These are phyloP conservation scores for Jatropha podagrica DNA, from an alignment of 441 rosid genomes.

Conservation along the genomic window DNA sequence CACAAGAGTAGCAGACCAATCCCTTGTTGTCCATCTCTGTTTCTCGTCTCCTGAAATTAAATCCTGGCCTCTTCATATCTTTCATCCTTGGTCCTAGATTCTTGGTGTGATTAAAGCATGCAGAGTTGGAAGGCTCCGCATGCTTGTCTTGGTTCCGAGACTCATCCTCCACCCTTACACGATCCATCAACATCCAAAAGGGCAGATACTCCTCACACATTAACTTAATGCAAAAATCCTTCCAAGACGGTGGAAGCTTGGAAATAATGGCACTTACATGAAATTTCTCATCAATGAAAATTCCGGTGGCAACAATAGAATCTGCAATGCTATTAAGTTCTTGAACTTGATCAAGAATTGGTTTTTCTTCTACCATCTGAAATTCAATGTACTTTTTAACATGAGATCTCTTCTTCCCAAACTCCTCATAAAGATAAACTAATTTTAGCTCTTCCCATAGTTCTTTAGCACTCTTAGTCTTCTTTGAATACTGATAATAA, in stretches of 20 bases:
- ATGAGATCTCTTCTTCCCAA: conserved; percentile 57
- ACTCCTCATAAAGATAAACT: conserved; percentile 63
- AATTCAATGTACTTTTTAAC: conserved; percentile 79
- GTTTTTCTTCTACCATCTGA: conserved; percentile 57
- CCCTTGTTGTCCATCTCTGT: conserved; percentile 41
- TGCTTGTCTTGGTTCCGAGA: conserved; percentile 28
- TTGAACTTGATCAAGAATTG: conserved; percentile 59
- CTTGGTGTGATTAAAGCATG: conserved; percentile 21
- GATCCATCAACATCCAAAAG: conserved; percentile 59
- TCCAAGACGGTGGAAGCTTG: conserved; percentile 88
- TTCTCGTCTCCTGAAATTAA: conserved; percentile 48
- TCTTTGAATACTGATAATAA: conserved; percentile 54
- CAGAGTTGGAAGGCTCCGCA: conserved; percentile 28
- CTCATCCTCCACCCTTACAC: conserved; percentile 56
- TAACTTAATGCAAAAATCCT: conserved; percentile 55
- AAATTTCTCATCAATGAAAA: conserved; percentile 63
- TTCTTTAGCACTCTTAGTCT: conserved; percentile 57
- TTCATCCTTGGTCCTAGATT: conserved; percentile 38
- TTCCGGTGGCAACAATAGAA: conserved; percentile 59
- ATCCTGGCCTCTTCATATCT: conserved; percentile 37
- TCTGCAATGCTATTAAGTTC: conserved; percentile 72
- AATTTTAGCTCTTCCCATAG: conserved; percentile 74
- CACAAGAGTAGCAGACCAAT: conserved; percentile 47
- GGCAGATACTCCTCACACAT: conserved; percentile 57
- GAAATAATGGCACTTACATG: conserved; percentile 68